These are phyloP conservation scores for Ambrosia trifida DNA, from an alignment of 129 eudicot genomes.

Conservation along the genomic window DNA sequence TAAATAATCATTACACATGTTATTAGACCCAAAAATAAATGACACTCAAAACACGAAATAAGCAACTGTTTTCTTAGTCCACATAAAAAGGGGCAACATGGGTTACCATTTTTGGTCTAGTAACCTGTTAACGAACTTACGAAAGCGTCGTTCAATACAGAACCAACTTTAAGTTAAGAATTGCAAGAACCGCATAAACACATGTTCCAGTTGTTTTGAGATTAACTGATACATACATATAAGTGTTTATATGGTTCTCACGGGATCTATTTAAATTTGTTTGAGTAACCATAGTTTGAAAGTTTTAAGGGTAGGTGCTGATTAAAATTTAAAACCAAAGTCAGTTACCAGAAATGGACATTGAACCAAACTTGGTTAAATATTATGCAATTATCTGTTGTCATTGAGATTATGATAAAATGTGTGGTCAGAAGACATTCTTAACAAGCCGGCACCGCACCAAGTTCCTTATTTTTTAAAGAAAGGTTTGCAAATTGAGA, in stretches of 20 bases:
- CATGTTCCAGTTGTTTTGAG: too few species aligned
- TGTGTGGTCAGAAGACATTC: slow-evolving; percentile 23
- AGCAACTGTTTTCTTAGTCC: too few species aligned
- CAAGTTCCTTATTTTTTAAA: slow-evolving; percentile 56
- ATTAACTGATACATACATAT: too few species aligned
- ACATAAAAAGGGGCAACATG: too few species aligned
- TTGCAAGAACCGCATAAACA: too few species aligned
- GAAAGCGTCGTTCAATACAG: too few species aligned
- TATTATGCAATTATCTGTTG: slow-evolving; percentile 17
- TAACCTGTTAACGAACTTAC: background rate
- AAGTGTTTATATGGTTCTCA: background rate
- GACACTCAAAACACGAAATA: slow-evolving; percentile 14
- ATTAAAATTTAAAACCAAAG: slow-evolving; percentile 1
- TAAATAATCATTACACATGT: slow-evolving; percentile 17
- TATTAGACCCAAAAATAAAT: background rate
- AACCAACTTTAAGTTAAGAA: too few species aligned
- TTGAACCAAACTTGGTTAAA: background rate
- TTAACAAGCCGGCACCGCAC: slow-evolving; percentile 47
- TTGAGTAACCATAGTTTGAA: background rate
- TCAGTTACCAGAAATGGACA: slow-evolving; percentile 4
- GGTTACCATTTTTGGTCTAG: background rate
- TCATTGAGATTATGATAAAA: slow-evolving; percentile 33
- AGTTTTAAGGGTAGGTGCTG: background rate
- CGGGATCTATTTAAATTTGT: background rate
- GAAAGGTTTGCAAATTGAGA: slow-evolving; percentile 67